Conservation (phyloP, 495 filamentous ascomycete genomes). For the Penicillium argentinense region DNA sequence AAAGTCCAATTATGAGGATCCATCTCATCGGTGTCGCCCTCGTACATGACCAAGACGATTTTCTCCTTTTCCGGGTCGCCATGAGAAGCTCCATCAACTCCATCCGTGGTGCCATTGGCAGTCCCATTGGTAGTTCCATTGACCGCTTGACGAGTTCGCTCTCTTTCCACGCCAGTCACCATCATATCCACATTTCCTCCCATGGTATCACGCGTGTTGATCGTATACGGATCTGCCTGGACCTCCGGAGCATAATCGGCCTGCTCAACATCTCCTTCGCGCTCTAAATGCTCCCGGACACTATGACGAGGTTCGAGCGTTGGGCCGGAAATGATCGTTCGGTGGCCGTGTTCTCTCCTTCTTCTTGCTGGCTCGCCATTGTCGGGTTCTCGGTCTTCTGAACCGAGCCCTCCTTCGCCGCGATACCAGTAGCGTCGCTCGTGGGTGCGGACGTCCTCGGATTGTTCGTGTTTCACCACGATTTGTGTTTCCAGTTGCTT, state of each 20-base stretch:
- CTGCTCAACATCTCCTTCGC: constrained; percentile 15
- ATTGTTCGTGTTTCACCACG: constrained; percentile 12
- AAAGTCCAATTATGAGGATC: constrained; percentile 61
- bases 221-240: constrained; percentile 17
- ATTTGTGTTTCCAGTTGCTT: constrained; percentile 34
- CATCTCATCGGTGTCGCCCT: constrained; percentile 48
- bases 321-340: constrained; percentile 10
- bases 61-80: constrained; percentile 19
- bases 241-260: constrained; percentile 9
- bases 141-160: neutral
- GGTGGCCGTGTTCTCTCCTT: constrained; percentile 16
- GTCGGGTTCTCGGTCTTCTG: constrained; percentile 7
- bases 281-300: constrained; percentile 10
- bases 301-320: constrained; percentile 12
- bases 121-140: neutral
- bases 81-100: neutral
- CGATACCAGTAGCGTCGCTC: constrained; percentile 19
- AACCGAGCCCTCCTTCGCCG: constrained; percentile 6
- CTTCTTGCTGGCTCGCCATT: constrained; percentile 1
- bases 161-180: constrained; percentile 18
- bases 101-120: neutral
- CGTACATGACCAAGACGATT: constrained; percentile 59
- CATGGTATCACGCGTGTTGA: constrained; percentile 19
- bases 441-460: constrained; percentile 13
- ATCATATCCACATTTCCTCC: constrained; percentile 16